phyloP scores from a whole-genome alignment of 495 filamentous ascomycete species.

The Parachaetomium inaequale region DNA sequence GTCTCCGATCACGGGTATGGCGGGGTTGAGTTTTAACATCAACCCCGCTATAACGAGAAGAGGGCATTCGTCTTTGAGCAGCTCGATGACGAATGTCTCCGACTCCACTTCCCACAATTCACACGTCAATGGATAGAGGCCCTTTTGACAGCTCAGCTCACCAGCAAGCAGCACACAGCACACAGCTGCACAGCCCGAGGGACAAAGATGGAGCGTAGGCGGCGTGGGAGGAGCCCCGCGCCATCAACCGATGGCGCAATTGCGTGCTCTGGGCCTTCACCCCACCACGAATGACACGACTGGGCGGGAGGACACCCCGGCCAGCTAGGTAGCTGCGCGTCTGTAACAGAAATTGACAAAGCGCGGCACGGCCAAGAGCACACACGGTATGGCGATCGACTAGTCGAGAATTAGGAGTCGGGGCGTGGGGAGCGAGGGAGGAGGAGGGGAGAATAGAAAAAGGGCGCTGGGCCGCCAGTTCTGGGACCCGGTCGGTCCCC shows the following conservation, averaged over 20 bases:
- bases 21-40: neutral
- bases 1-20: slow-evolving; percentile 10
- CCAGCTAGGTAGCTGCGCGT: neutral
- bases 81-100: neutral
- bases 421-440: neutral
- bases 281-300: slow-evolving; percentile 22
- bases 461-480: neutral
- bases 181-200: neutral
- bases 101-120: neutral
- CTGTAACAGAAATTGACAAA: slow-evolving; percentile 17
- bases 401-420: neutral
- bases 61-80: neutral
- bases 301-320: neutral
- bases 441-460: slow-evolving; percentile 9
- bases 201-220: neutral
- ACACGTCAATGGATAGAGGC: no score
- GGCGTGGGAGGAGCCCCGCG: slow-evolving; percentile 26
- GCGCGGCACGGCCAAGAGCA: slow-evolving; percentile 1
- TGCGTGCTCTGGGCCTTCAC: slow-evolving; percentile 35
- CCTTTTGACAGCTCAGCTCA: no score
- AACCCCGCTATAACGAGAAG: slow-evolving; percentile 1
- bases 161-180: no score
- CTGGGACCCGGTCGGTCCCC: neutral
- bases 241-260: slow-evolving; percentile 34
- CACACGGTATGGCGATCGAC: neutral